A percentile compares a stretch with the other conserved stretches of the same genome.
These are phyloP conservation scores for Pythium volutum DNA, from an alignment of 352 stramenopile genomes.

Conservation along the genomic window DNA sequence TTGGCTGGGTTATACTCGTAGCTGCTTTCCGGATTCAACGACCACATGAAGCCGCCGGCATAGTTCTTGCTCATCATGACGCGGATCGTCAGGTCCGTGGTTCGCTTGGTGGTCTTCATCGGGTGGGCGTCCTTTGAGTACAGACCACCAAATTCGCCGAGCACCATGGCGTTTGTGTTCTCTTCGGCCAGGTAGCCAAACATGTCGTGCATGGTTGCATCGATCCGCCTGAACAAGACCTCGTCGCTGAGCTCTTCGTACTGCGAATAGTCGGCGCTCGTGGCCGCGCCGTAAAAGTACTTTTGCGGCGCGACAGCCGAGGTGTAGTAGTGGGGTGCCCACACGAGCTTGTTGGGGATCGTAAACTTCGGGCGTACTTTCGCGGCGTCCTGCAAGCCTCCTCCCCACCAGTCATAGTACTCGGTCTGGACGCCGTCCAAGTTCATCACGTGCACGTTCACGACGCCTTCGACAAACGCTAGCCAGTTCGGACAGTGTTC, in stretches of 20 bases:
- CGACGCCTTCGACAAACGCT: constrained; percentile 67
- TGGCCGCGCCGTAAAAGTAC: constrained; percentile 57
- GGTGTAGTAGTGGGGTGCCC: constrained; percentile 75
- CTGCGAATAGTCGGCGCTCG: constrained; percentile 25
- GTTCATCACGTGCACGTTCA: constrained; percentile 36
- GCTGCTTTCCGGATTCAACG: constrained; percentile 63
- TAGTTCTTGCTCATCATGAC: constrained; percentile 46
- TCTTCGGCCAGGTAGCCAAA: constrained; percentile 57
- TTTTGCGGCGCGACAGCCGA: constrained; percentile 54
- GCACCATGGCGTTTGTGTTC: constrained; percentile 43
- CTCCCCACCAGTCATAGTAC: constrained; percentile 75
- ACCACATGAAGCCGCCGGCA: constrained; percentile 68
- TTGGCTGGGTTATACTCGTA: constrained; percentile 61
- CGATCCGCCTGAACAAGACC: constrained; percentile 36
- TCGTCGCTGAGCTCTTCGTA: constrained; percentile 56
- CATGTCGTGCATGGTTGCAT: constrained; percentile 61
- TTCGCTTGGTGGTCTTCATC: constrained; percentile 57
- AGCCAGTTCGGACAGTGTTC: constrained; percentile 64
- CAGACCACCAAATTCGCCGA: constrained; percentile 69
- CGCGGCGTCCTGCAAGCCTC: constrained; percentile 40
- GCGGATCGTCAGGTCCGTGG: constrained; percentile 56
- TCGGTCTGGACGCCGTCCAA: constrained; percentile 44
- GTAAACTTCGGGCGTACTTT: constrained; percentile 43
- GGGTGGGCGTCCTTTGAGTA: constrained; percentile 53
- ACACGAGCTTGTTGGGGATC: constrained; percentile 65